Base-by-base conservation (phyloP, 2,329 filamentous ascomycete species). In the Aspergillus candidus region DNA sequence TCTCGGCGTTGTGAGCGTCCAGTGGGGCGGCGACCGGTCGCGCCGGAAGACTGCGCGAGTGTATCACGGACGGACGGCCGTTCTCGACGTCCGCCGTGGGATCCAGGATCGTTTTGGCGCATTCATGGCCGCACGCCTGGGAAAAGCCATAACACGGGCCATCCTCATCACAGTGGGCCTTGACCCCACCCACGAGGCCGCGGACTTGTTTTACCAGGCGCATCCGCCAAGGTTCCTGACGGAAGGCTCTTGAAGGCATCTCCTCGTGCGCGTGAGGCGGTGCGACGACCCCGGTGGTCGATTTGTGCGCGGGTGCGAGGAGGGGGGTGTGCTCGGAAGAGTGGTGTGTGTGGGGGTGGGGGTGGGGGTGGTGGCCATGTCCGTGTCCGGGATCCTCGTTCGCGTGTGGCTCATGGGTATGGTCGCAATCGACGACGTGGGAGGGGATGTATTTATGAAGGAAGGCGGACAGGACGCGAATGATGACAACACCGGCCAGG, bases 131-230 rank as follows among this genome's bases (percentile, higher is more conserved):
- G 54, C 80, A 83, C 1, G 77, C 73, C 51, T 82, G 77, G 3
- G 77, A 79, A 51, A 77, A 77, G 0, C 80, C 80, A 52, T 77
- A 78, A 51, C 80, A 84, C 13, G 78, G 76, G 0, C 78, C 79
- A 41, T 74, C 66, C 42, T 77, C 72, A 48, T 80, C 76, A 52
- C 80, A 83, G 3, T 67, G 58, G 1, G 71, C 59, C 48, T 76
- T 76, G 22, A 69, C 67, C 4, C 69, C 69, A 8, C 67, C 67
- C 8, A 80, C 69, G 6, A 82, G 60, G 33, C 72, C 68, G 6
- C 70, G 72, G 15, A 82, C 62, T 22, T 63, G 67, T 15, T 63
- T 62, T 2, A 63, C 58, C 6, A 72, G 48, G 6, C 58, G 60
- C 32, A 56, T 54, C 43, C 65, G 64, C 18, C 67, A 52, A 4